Evolutionary conservation across 768 basidiomycete species (phyloP).

Genomic region (Dioszegia aurantiaca): DNA sequence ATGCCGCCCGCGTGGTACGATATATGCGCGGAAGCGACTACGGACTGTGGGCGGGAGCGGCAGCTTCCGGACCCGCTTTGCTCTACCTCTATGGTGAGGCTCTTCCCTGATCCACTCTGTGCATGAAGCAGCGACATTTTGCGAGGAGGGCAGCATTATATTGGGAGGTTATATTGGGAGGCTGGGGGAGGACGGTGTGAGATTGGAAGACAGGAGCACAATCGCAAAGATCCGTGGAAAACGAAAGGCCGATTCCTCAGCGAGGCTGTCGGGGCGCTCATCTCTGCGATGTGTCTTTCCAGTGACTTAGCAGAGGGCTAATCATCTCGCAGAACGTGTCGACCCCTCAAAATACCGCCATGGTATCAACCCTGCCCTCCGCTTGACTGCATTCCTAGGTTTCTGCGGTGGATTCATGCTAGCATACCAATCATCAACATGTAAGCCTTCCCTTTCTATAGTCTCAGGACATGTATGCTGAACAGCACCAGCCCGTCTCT

Average conservation of each 20-base stretch:
- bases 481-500: slow-evolving; percentile 38
- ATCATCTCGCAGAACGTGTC: slow-evolving; percentile 8
- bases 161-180: too few species aligned
- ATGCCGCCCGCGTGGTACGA: slow-evolving; percentile 76
- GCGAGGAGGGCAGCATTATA: too few species aligned
- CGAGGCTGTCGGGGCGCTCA: too few species aligned
- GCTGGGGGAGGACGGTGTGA: too few species aligned
- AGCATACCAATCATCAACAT: slow-evolving; percentile 84
- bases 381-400: slow-evolving; percentile 65
- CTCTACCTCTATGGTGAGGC: slow-evolving; percentile 79
- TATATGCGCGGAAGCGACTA: slow-evolving; percentile 89
- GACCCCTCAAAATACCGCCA: slow-evolving; percentile 17
- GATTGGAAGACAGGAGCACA: too few species aligned
- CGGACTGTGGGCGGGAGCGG: slow-evolving; percentile 73
- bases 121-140: too few species aligned
- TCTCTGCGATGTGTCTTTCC: not conserved
- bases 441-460: slow-evolving; percentile 56
- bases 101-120: not conserved
- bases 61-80: slow-evolving; percentile 75
- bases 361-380: slow-evolving; percentile 49
- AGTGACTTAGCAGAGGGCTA: not conserved
- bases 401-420: slow-evolving; percentile 87
- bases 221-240: too few species aligned
- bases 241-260: too few species aligned
- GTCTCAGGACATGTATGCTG: not conserved